Conservation (phyloP, 768 basidiomycete species). For the Lentinula guzmanii region DNA sequence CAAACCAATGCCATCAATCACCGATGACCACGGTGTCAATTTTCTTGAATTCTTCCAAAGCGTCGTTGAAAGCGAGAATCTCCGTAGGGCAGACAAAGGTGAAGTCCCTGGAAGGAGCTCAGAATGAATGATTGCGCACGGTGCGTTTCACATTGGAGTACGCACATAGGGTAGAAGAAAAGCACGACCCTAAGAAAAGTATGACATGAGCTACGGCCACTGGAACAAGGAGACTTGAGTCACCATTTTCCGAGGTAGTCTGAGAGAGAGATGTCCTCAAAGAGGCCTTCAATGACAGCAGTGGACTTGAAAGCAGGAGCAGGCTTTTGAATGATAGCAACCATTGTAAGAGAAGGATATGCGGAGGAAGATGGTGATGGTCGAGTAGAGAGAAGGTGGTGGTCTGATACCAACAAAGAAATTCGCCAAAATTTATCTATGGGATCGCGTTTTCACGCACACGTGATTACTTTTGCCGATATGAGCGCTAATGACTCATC, state of each 20-base stretch:
- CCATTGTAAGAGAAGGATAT: conserved; percentile 25
- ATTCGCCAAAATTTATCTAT: not conserved
- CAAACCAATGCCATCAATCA: conserved; percentile 21
- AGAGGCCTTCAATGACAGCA: conserved; percentile 70
- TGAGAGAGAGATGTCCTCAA: conserved; percentile 70
- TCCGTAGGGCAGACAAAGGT: conserved; percentile 94
- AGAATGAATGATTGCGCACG: not conserved
- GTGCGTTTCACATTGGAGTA: conserved; percentile 9
- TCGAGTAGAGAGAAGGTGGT: not conserved
- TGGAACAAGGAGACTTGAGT: conserved; percentile 7
- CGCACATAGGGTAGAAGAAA: conserved; percentile 91
- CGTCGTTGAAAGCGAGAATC: conserved; percentile 92
- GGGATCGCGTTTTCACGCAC: not conserved
- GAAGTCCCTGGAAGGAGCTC: conserved; percentile 53
- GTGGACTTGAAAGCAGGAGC: conserved; percentile 77
- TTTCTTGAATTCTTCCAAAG: conserved; percentile 66
- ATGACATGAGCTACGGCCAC: not conserved
- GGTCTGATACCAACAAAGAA: not conserved
- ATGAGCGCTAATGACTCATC: not conserved
- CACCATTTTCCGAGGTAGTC: conserved; percentile 83
- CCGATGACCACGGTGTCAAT: conserved; percentile 76
- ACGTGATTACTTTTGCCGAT: not conserved
- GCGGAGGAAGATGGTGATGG: not conserved
- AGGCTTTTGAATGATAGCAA: conserved; percentile 72
- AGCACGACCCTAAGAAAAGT: conserved; percentile 68